Percentiles rank a stretch among this genome's conserved stretches.
Evolutionary conservation across 352 stramenopile genomes (phyloP).

Genomic region (Globisporangium ultimum): DNA sequence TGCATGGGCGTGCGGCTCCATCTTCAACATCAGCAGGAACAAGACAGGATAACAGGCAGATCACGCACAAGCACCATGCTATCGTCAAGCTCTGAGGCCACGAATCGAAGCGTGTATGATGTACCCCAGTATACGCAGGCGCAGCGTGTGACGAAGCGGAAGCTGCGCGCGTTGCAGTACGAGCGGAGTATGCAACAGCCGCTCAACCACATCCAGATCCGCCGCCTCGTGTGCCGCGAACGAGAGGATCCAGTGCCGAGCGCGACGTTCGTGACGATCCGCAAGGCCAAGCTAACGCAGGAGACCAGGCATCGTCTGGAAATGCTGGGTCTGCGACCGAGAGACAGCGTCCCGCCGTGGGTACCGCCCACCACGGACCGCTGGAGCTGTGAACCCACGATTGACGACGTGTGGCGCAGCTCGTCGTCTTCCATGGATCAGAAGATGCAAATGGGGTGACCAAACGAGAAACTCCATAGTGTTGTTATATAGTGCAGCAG

Average conservation of each 20-base stretch:
- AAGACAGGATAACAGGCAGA: too few relatives aligned
- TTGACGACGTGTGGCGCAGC: not conserved
- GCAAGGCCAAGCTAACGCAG: conserved; percentile 3
- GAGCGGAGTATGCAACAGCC: conserved; percentile 6
- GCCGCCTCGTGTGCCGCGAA: conserved; percentile 2
- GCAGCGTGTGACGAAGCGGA: not conserved
- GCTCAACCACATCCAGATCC: conserved; percentile 13
- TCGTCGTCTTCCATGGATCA: not conserved
- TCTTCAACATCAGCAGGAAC: too few relatives aligned
- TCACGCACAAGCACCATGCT: not conserved
- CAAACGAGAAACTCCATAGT: not conserved
- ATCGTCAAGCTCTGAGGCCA: not conserved
- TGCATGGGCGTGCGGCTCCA: too few relatives aligned
- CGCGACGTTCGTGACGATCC: conserved; percentile 8
- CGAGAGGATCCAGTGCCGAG: conserved; percentile 1
- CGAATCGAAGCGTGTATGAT: conserved; percentile 9
- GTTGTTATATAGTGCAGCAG: not conserved
- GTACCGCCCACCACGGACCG: not conserved
- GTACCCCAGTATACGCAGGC: conserved; percentile 6
- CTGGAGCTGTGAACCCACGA: conserved; percentile 14
- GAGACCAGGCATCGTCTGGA: conserved; percentile 2
- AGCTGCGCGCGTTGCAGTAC: conserved; percentile 4
- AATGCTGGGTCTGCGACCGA: conserved; percentile 8
- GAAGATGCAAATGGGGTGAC: not conserved
- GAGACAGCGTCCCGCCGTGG: conserved; percentile 17